phyloP scores from a whole-genome alignment of 2,329 filamentous ascomycete species.

The Karstenula rhodostoma region DNA sequence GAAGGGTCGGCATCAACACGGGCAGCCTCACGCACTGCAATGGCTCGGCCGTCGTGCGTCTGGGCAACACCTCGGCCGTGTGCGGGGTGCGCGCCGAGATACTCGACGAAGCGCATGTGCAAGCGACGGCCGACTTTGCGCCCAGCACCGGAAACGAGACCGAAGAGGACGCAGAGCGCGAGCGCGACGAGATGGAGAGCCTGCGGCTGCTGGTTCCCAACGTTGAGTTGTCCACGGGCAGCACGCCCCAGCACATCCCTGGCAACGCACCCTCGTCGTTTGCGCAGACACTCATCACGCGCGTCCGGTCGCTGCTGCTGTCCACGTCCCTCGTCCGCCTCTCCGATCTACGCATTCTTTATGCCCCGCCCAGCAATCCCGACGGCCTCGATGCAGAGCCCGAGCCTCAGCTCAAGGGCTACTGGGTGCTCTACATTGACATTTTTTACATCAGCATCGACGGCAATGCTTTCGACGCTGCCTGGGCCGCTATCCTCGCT shows the following conservation, averaged over 20 bases:
- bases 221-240: conserved; percentile 89
- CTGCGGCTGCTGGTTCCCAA: conserved; percentile 88
- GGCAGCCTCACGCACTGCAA: conserved; percentile 88
- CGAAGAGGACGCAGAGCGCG: conserved; percentile 23
- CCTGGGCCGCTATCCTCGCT: conserved; percentile 84
- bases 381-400: conserved; percentile 58
- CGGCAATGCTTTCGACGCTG: conserved; percentile 89
- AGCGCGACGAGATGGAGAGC: conserved; percentile 51
- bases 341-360: conserved; percentile 76
- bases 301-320: conserved; percentile 79
- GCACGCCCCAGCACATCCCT: conserved; percentile 83
- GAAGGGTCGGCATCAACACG: conserved; percentile 78
- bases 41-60: conserved; percentile 85
- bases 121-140: conserved; percentile 61
- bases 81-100: conserved; percentile 91
- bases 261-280: conserved; percentile 80
- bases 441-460: conserved; percentile 94
- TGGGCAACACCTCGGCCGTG: conserved; percentile 92
- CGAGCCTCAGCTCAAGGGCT: conserved; percentile 73
- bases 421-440: conserved; percentile 95
- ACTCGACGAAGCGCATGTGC: conserved; percentile 76
- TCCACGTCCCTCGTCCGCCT: conserved; percentile 71
- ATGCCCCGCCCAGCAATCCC: conserved; percentile 59
- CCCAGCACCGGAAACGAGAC: conserved; percentile 21
- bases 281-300: conserved; percentile 85